Base-by-base conservation (phyloP, 2,329 filamentous ascomycete genomes). In the Cyphellophora europaea region DNA sequence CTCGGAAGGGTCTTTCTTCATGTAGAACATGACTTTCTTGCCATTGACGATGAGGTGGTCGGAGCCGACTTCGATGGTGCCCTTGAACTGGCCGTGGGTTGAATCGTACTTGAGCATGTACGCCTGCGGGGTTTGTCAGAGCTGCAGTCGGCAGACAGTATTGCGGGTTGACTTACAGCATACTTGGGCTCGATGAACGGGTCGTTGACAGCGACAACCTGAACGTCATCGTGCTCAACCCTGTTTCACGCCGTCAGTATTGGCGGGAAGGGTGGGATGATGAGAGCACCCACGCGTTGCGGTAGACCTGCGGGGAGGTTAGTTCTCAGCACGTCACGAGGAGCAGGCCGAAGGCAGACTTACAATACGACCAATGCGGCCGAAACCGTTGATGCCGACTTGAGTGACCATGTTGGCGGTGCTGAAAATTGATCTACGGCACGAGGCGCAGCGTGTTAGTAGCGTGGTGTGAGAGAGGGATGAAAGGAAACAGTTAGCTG, bases 81-180 rank as follows among this genome's bases (percentile, higher is more conserved):
- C 89, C 75, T 95, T 93, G 83, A 96, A 98, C 63, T 77, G 63
- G 55, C 91, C 91, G 78, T 98, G 91, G 66, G 84, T 87, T 56
- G 84, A 87, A 76, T 98, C 91, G 67, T 96, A 96, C 77, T 93
- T 93, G 72, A 98, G 82, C 91, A 96, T 96, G 80, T 96, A 96
- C 62, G 83, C 85, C 87, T 94, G 48, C 30, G 33, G n/a, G 16
- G 2, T n/a, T n/a, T n/a, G n/a, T n/a, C n/a, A n/a, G n/a, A n/a
- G 11, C 30, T 34, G 16, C 35, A 21, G 25, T 16, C 13, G 25
- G n/a, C n/a, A n/a, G n/a, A n/a, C n/a, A n/a, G n/a, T n/a, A n/a
- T n/a, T n/a, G n/a, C n/a, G n/a, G 38, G 15, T 37, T 17, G 31
- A 82, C 87, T 74, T 79, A 94, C 89, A 66, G 91, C 91, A 71